Conservation (phyloP, 495 filamentous ascomycete species). For the Daldinia childiae region DNA sequence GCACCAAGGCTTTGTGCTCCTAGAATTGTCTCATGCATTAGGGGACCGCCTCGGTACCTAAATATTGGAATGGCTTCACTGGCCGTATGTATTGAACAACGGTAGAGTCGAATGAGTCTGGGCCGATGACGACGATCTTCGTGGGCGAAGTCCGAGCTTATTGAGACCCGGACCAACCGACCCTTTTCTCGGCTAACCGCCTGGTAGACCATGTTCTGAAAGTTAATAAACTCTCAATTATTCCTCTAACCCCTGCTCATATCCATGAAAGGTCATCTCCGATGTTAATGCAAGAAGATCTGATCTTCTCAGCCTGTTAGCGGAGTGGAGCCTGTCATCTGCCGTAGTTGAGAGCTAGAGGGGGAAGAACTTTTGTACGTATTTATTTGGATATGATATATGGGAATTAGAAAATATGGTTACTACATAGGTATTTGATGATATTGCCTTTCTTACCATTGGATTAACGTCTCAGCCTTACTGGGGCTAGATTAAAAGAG, state of each 20-base stretch:
- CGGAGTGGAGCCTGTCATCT: constrained; percentile 25
- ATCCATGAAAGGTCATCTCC: constrained; percentile 43
- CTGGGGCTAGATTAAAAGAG: constrained; percentile 9
- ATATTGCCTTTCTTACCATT: neutral
- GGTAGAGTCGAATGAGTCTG: constrained; percentile 18
- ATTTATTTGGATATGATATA: neutral
- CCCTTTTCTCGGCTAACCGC: constrained; percentile 30
- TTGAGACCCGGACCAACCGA: constrained; percentile 3
- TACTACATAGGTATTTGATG: too few species aligned
- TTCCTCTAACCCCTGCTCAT: constrained; percentile 17
- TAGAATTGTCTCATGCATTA: constrained; percentile 35
- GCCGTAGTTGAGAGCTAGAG: constrained; percentile 6
- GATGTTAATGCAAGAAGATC: constrained; percentile 43
- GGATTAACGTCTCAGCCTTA: constrained; percentile 18
- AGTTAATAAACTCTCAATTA: constrained; percentile 20
- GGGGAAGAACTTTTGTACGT: neutral
- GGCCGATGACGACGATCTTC: constrained; percentile 24
- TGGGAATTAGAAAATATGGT: neutral
- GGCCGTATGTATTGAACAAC: neutral
- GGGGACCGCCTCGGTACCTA: constrained; percentile 25
- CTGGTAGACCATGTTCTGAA: constrained; percentile 7
- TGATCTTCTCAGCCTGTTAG: constrained; percentile 36
- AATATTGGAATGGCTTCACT: constrained; percentile 9
- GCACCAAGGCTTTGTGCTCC: constrained; percentile 25
- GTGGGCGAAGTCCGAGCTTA: constrained; percentile 32